These are phyloP conservation scores for Coemansia sp. DNA, from an alignment of 192 early-diverging fungal genomes.

Conservation along the genomic window DNA sequence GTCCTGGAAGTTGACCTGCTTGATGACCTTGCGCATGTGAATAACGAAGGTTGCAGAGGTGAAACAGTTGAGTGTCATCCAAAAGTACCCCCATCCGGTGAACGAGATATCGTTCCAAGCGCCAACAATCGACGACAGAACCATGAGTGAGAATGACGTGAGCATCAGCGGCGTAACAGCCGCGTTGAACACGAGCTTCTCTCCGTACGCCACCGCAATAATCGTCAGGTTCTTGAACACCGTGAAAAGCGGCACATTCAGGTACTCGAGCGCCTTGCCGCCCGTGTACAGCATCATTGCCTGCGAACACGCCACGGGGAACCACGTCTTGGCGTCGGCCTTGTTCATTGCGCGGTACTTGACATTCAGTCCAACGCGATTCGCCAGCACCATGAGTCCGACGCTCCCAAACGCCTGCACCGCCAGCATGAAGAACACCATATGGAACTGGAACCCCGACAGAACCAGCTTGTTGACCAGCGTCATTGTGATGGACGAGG, in stretches of 20 bases:
- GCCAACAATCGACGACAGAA: conserved; percentile 83
- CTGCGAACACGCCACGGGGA: conserved; percentile 80
- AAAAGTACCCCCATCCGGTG: conserved; percentile 67
- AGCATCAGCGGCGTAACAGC: conserved; percentile 81
- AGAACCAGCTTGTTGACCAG: conserved; percentile 87
- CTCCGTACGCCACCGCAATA: conserved; percentile 93
- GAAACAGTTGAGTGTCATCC: conserved; percentile 94
- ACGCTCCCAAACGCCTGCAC: conserved; percentile 72
- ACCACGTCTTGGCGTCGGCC: conserved; percentile 72
- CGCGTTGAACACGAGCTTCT: conserved; percentile 81
- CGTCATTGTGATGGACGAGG: conserved; percentile 86
- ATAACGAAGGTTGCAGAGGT: conserved; percentile 86
- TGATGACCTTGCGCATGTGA: conserved; percentile 88
- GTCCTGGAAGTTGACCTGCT: conserved; percentile 90
- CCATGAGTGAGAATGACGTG: conserved; percentile 81
- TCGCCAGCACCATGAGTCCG: conserved; percentile 57
- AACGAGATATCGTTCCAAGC: conserved; percentile 74
- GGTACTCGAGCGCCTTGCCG: conserved; percentile 88
- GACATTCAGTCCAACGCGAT: conserved; percentile 58
- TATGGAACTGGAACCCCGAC: conserved; percentile 77
- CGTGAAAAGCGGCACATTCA: conserved; percentile 93
- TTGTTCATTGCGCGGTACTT: conserved; percentile 68
- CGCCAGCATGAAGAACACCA: conserved; percentile 81
- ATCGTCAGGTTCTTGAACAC: conserved; percentile 99
- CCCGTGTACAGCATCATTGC: conserved; percentile 98